phyloP scores from a whole-genome alignment of 148 eudicot genomes.

The Amaranthus hypochondriacus region DNA sequence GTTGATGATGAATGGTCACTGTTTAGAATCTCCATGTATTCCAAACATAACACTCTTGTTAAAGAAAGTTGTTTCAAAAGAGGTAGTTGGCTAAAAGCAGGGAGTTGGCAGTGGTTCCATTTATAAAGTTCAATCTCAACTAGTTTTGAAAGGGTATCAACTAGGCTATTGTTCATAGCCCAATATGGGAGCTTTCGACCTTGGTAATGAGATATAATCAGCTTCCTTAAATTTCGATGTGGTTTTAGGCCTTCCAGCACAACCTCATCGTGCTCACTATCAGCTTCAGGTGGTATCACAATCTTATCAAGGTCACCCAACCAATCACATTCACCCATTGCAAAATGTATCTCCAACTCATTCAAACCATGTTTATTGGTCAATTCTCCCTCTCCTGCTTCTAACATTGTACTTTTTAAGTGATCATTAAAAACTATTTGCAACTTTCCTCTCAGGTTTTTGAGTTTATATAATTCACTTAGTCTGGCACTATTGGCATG shows the following conservation, averaged over 20 bases:
- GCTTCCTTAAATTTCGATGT: slow-evolving; percentile 10
- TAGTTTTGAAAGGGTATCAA: slow-evolving; percentile 13
- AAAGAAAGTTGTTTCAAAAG: slow-evolving; percentile 2
- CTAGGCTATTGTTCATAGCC: slow-evolving; percentile 1
- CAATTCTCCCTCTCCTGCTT: slow-evolving; percentile 8
- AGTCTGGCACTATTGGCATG: not conserved
- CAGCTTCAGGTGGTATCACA: no score
- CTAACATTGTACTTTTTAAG: not conserved
- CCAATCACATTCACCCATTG: not conserved
- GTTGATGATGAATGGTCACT: not conserved
- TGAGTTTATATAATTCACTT: slow-evolving; percentile 3
- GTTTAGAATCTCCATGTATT: slow-evolving; percentile 5
- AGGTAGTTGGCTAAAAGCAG: slow-evolving; percentile 12
- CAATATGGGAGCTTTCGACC: slow-evolving; percentile 21
- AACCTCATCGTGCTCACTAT: not conserved
- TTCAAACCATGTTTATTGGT: not conserved
- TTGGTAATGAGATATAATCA: not conserved
- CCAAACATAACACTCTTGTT: not conserved
- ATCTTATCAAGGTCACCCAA: no score
- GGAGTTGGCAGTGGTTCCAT: not conserved
- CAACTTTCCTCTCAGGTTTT: slow-evolving; percentile 3
- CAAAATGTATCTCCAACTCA: not conserved
- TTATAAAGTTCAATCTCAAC: not conserved
- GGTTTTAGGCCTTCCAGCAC: slow-evolving; percentile 26
- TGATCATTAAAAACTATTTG: not conserved